phyloP scores from a whole-genome alignment of 192 early-diverging fungal species.

The Coemansia umbellata region DNA sequence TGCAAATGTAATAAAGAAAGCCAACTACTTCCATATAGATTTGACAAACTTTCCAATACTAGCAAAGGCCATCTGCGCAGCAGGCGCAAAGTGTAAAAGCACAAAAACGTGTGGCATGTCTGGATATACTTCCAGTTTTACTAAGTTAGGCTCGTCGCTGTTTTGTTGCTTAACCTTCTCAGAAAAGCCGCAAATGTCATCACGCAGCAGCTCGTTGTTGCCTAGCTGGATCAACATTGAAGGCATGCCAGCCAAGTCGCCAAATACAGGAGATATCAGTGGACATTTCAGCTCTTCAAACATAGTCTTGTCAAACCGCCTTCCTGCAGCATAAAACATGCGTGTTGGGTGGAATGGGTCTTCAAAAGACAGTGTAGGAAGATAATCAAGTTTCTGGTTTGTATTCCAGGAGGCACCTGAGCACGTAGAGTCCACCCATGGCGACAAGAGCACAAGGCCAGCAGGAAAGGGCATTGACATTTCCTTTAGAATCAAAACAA shows the following conservation, averaged over 20 bases:
- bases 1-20: not conserved
- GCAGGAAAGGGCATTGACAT: constrained; percentile 11
- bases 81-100: constrained; percentile 32
- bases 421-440: constrained; percentile 47
- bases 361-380: constrained; percentile 16
- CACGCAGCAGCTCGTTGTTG: constrained; percentile 36
- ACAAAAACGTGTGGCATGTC: constrained; percentile 47
- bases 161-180: constrained; percentile 14
- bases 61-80: constrained; percentile 26
- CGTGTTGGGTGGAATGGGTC: constrained; percentile 43
- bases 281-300: constrained; percentile 32
- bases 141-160: not conserved
- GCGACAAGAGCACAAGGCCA: constrained; percentile 24
- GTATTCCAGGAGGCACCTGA: constrained; percentile 28
- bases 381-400: constrained; percentile 27
- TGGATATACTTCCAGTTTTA: constrained; percentile 19
- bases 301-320: constrained; percentile 16
- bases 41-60: constrained; percentile 17
- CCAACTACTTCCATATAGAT: not conserved
- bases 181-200: constrained; percentile 32
- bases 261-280: constrained; percentile 38
- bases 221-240: constrained; percentile 47
- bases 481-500: constrained; percentile 25
- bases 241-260: constrained; percentile 26
- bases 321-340: constrained; percentile 39